Evolutionary conservation across 2,329 filamentous ascomycete genomes (phyloP).

Genomic region (Ophiostoma populinum): DNA sequence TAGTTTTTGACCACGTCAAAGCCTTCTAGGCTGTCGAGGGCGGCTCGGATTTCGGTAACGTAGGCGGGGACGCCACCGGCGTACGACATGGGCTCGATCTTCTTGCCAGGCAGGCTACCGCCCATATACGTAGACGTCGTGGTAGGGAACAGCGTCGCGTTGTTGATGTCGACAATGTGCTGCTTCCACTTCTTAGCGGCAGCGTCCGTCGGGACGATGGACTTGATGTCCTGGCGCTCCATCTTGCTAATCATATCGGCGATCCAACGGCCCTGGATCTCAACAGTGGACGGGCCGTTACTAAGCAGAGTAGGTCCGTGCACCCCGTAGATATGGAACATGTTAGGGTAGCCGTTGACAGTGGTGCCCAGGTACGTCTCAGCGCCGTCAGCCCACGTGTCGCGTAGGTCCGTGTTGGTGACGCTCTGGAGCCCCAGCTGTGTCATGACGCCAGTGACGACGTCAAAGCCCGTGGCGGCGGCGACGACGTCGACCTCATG

Average conservation of each 20-base stretch:
- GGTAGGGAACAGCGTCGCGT: slow-evolving; percentile 31
- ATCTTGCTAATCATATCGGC: slow-evolving; percentile 32
- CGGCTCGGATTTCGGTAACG: slow-evolving; percentile 16
- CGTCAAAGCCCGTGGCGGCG: slow-evolving; percentile 28
- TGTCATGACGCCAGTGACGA: slow-evolving; percentile 21
- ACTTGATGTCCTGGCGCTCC: slow-evolving; percentile 25
- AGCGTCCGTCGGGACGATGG: slow-evolving; percentile 52
- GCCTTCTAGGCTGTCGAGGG: slow-evolving; percentile 19
- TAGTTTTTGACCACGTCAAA: too few relatives aligned
- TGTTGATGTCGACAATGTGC: slow-evolving; percentile 65
- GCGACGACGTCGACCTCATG: slow-evolving; percentile 27
- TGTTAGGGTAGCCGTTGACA: slow-evolving; percentile 28
- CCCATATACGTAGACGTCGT: slow-evolving; percentile 38
- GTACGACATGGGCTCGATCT: slow-evolving; percentile 33
- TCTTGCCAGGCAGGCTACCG: slow-evolving; percentile 34
- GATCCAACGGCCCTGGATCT: slow-evolving; percentile 41
- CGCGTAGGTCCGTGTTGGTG: slow-evolving; percentile 19
- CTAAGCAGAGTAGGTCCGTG: slow-evolving; percentile 38
- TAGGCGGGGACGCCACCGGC: slow-evolving; percentile 24
- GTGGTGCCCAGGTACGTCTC: slow-evolving; percentile 28
- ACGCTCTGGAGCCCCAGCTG: slow-evolving; percentile 27
- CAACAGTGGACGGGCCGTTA: slow-evolving; percentile 37
- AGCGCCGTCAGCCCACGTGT: slow-evolving; percentile 25
- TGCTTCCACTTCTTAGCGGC: slow-evolving; percentile 83
- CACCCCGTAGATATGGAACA: slow-evolving; percentile 35